Base-by-base conservation (phyloP, 208 protist genomes). In the Wallacemonas rigidus region DNA sequence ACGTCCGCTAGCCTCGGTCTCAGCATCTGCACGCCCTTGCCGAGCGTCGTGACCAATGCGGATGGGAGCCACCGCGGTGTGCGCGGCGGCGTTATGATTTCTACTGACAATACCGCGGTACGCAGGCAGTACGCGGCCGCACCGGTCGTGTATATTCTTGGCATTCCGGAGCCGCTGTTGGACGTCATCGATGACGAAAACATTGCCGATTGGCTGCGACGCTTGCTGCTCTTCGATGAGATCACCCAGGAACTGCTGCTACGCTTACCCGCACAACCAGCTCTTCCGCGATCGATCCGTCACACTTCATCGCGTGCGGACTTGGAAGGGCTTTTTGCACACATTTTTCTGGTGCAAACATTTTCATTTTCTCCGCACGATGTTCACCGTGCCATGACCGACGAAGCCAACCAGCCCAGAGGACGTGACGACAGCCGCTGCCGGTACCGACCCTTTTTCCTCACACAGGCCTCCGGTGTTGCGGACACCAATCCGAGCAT, bases 321-420 rank as follows among this genome's bases (percentile, higher is more conserved):
- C 26, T 26, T 26, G 36, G 43, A 11, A 9, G 11, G 1, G 11
- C 67, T n/a, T 6, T 48, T 0, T 9, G 71, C 47, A 7, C 62
- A 83, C 38, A 68, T 83, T 3, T 79, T 83, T 40, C 44, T 83
- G 1, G 75, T 64, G 3, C 79, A 83, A 17, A 75, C 71, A 5
- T 83, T 75, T 56, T 38, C n/a, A 41, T 80, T 83, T 43, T 69
- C 75, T 39, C 56, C 75, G 1, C 57, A 64, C 40, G 60, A 6
- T 6, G 40, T 51, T 5, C 60, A 65, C n/a, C 60, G 60, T 14
- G 60, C 43, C 41, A 38, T 65, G 60, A 53, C 11, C 43, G 14
- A 35, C 6, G 60, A 65, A 11, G 60, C 38, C 15, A 26, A 26
- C 26, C 26, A 26, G 26, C 26, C 26, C 26, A 26, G 26, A 26